These are phyloP conservation scores for Talaromyces pinophilus DNA, from an alignment of 2,329 filamentous ascomycete species.

Conservation along the genomic window DNA sequence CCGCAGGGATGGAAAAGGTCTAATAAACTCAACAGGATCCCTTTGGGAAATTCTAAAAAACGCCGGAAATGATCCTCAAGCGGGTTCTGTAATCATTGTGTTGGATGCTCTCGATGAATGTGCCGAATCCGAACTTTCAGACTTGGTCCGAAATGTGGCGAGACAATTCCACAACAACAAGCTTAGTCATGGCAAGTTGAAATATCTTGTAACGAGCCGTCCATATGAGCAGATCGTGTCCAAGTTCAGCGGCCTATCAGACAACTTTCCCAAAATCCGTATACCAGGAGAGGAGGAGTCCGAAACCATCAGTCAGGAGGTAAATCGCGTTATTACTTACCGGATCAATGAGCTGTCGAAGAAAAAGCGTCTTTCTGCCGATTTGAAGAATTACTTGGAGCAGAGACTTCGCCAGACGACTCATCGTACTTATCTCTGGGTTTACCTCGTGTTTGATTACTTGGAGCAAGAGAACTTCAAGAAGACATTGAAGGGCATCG, in stretches of 20 bases:
- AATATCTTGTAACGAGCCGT: conserved; percentile 41
- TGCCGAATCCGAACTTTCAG: too few species aligned
- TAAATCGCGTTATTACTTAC: conserved; percentile 38
- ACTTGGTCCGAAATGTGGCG: too few species aligned
- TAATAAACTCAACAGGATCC: conserved; percentile 28
- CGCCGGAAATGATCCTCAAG: too few species aligned
- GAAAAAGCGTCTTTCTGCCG: background rate
- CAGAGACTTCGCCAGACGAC: background rate
- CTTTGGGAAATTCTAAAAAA: too few species aligned
- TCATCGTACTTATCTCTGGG: background rate
- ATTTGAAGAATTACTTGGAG: background rate
- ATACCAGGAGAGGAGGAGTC: conserved; percentile 43
- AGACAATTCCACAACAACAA: too few species aligned
- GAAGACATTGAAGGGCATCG: background rate
- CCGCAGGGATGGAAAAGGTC: too few species aligned
- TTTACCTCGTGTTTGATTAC: background rate
- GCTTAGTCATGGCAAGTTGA: conserved; percentile 28
- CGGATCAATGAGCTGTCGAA: background rate
- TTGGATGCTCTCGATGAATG: too few species aligned
- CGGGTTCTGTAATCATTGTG: too few species aligned
- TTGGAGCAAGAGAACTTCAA: background rate
- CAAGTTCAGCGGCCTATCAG: too few species aligned
- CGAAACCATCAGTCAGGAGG: conserved; percentile 39
- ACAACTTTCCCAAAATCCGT: too few species aligned
- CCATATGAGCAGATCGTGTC: conserved; percentile 33